phyloP scores from a whole-genome alignment of 306 rosid genomes.

The Cotoneaster glaucophyllus region DNA sequence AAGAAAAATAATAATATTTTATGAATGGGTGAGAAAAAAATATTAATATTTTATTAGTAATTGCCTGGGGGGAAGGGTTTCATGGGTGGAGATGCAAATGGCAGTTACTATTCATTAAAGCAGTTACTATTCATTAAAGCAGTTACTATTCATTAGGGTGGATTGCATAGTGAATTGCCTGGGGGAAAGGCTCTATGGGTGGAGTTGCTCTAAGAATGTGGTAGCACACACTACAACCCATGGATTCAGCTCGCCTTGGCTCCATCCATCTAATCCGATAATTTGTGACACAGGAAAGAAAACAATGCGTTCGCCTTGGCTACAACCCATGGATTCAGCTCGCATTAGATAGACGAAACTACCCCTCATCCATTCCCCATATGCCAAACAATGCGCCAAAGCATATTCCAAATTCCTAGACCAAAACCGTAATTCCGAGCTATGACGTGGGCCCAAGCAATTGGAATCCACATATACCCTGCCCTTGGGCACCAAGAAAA shows the following conservation, averaged over 20 bases:
- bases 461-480: background rate
- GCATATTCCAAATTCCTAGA: slow-evolving; percentile 2
- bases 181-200: no score
- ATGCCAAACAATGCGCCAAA: background rate
- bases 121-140: no score
- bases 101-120: no score
- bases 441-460: background rate
- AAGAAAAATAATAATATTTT: no score
- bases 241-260: background rate
- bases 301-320: no score
- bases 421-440: background rate
- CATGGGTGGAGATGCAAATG: no score
- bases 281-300: background rate
- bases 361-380: background rate
- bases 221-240: background rate
- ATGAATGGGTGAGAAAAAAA: no score
- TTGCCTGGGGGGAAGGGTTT: no score
- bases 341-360: background rate
- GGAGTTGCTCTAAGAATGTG: background rate
- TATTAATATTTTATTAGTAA: no score
- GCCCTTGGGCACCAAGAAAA: background rate
- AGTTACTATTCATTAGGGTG: no score
- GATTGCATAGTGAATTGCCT: no score
- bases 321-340: no score
- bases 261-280: slow-evolving; percentile 17